Evolutionary conservation across 805 yeast species (phyloP).

Genomic region (Cyberlindnera galapagoensis): DNA sequence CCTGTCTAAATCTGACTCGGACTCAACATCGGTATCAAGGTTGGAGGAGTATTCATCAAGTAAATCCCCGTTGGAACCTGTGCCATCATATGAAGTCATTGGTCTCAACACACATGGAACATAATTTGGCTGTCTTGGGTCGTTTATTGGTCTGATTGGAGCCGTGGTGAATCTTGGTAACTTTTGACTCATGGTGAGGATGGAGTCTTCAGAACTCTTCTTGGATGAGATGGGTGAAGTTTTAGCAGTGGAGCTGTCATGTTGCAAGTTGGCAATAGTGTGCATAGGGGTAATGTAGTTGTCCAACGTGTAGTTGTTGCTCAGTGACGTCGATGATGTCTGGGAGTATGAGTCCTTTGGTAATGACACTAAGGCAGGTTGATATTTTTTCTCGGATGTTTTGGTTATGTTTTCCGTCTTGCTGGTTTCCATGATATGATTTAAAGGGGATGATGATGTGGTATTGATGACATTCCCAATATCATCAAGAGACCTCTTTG

Average conservation of each 20-base stretch:
- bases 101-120: conserved; percentile 69
- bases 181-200: conserved; percentile 12
- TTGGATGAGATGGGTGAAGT: conserved; percentile 17
- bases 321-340: conserved; percentile 10
- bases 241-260: conserved; percentile 1
- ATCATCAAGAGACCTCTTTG: conserved; percentile 11
- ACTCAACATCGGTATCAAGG: conserved; percentile 1
- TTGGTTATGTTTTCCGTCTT: too few relatives aligned
- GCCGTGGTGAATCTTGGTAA: conserved; percentile 14
- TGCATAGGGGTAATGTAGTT: conserved; percentile 9
- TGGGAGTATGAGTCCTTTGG: conserved; percentile 8
- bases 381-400: too few relatives aligned
- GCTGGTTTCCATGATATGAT: too few relatives aligned
- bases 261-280: conserved; percentile 11
- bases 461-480: conserved; percentile 4
- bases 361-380: conserved; percentile 20
- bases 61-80: too few relatives aligned
- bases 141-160: conserved; percentile 54
- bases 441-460: too few relatives aligned
- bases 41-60: not conserved
- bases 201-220: conserved; percentile 19
- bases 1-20: conserved; percentile 23
- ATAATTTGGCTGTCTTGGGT: conserved; percentile 68
- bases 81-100: conserved; percentile 12
- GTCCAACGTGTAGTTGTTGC: conserved; percentile 9